Evolutionary conservation across 176 grass and related monocot species (phyloP), one percentile per base, ranked within the genome.

Genomic region (Zizania latifolia): DNA sequence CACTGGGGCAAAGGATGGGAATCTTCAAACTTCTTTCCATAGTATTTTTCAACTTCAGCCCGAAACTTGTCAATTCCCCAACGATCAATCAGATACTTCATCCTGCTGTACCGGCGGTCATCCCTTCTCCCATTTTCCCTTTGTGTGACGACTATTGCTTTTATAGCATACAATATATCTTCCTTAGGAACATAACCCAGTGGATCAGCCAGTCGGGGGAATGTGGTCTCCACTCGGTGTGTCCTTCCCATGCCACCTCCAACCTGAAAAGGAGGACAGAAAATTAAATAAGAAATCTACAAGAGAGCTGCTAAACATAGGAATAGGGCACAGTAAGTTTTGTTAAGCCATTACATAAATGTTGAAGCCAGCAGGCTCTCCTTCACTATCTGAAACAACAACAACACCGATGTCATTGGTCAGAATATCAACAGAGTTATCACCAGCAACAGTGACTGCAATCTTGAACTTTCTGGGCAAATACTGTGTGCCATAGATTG

Each of bases 161-260:
- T 99, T 60, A 99, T 82, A 85, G 87, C 95, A 79, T 92, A 94
- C 32, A 99, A 82, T 78, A 99, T 99, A 85, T 99, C 95, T 85
- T 99, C 91, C 73, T 94, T 99, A 7, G 95, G 89, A 26, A 99
- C 91, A 77, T 94, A 99, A 21, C 95, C 95, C 30, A 99, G 70
- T 21, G 95, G 87, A 57, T 99, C 89, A 72, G 84, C 95, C 58
- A 99, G 51, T 10, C 95, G 79, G 24, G 95, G 91, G 62, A 99
- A 99, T 41, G 95, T 99, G 36, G 95, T 80, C 65, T 99, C 91
- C 38, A 99, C 76, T 62, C 95, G 58, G 78, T 92, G 95, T 56
- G 95, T 99, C 65, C 89, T 94, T 85, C 91, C 95, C 95, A 99
- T 99, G 56, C 95, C 95, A 68, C 95, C 95, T 71, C 95, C 95